phyloP scores from a whole-genome alignment of 768 basidiomycete species.

The Boletellus ananas region DNA sequence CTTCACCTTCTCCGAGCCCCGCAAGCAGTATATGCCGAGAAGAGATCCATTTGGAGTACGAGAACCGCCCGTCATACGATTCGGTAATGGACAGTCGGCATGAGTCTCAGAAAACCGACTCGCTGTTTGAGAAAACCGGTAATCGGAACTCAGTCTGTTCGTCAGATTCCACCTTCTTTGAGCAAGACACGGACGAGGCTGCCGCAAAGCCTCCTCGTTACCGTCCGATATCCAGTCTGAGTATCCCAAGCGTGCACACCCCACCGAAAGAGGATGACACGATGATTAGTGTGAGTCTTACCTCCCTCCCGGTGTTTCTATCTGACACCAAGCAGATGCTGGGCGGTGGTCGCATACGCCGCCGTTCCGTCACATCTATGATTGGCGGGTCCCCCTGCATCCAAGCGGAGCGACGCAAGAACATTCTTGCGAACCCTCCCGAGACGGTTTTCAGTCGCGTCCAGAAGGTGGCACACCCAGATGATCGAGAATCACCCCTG shows the following conservation, averaged over 20 bases:
- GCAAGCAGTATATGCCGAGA: conserved; percentile 16
- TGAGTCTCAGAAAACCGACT: conserved; percentile 41
- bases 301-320: background rate
- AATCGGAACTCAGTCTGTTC: conserved; percentile 44
- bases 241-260: conserved; percentile 45
- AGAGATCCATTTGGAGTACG: conserved; percentile 14
- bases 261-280: conserved; percentile 70
- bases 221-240: conserved; percentile 63
- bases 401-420: conserved; percentile 61
- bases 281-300: conserved; percentile 64
- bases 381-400: conserved; percentile 71
- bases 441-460: conserved; percentile 37
- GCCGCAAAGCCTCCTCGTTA: conserved; percentile 48
- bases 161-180: conserved; percentile 59
- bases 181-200: conserved; percentile 37
- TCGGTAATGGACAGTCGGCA: conserved; percentile 60
- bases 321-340: conserved; percentile 54
- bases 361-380: conserved; percentile 60
- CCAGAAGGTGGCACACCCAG: conserved; percentile 14
- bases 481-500: conserved; percentile 33
- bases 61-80: conserved; percentile 48
- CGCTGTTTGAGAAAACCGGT: conserved; percentile 62
- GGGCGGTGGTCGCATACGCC: conserved; percentile 71
- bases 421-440: conserved; percentile 30
- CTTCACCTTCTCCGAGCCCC: conserved; percentile 54